Evolutionary conservation across 768 basidiomycete species (phyloP).

Genomic region (Tephrocybe rancida): DNA sequence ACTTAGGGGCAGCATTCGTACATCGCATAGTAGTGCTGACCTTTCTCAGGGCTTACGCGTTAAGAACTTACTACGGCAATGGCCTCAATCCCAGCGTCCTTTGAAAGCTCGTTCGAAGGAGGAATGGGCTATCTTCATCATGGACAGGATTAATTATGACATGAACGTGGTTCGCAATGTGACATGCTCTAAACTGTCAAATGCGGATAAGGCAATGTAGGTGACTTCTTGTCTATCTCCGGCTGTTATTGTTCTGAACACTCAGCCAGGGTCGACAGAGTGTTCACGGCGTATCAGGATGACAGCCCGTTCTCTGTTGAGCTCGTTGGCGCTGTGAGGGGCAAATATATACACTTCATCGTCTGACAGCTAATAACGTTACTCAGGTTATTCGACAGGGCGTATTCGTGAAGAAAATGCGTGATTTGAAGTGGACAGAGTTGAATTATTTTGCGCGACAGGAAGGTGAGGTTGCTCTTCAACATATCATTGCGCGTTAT

Average conservation of each 20-base stretch:
- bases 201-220: background rate
- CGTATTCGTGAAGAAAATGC: slow-evolving; percentile 41
- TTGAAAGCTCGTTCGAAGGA: background rate
- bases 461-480: slow-evolving; percentile 40
- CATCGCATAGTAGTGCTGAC: background rate
- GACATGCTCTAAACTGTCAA: background rate
- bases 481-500: slow-evolving; percentile 55
- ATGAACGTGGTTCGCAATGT: background rate
- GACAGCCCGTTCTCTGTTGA: slow-evolving; percentile 13
- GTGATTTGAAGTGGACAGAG: slow-evolving; percentile 53
- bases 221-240: background rate
- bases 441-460: slow-evolving; percentile 39
- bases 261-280: slow-evolving; percentile 1
- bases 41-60: background rate
- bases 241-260: background rate
- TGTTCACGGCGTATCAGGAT: slow-evolving; percentile 11
- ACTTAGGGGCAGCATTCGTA: slow-evolving; percentile 11
- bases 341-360: background rate
- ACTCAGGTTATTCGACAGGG: slow-evolving; percentile 18
- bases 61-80: slow-evolving; percentile 1
- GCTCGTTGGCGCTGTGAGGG: slow-evolving; percentile 15
- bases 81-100: background rate
- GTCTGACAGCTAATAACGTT: background rate
- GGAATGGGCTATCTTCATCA: slow-evolving; percentile 6
- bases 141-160: background rate